Evolutionary conservation across 1,139 yeast genomes (phyloP).

Genomic region (Geotrichum carabidarum): DNA sequence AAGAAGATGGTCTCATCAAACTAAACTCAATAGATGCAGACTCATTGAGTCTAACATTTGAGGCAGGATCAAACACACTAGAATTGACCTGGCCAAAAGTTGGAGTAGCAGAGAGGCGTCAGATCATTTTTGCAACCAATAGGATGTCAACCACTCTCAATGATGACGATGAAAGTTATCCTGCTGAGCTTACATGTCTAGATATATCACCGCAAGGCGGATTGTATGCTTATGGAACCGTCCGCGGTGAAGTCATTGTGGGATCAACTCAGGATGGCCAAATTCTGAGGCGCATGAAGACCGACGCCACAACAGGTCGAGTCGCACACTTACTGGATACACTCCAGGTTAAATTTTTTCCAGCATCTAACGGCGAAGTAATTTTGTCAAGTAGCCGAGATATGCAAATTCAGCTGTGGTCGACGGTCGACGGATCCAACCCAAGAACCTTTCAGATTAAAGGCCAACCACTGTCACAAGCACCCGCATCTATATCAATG

Average conservation of each 20-base stretch:
- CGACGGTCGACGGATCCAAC: conserved; percentile 43
- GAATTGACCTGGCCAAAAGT: conserved; percentile 9
- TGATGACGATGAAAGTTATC: background rate
- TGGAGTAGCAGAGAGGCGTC: conserved; percentile 3
- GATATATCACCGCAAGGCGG: conserved; percentile 37
- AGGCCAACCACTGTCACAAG: conserved; percentile 35
- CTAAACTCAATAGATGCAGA: background rate
- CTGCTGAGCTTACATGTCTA: conserved; percentile 30
- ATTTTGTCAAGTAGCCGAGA: conserved; percentile 54
- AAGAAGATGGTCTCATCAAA: background rate
- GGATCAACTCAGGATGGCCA: conserved; percentile 20
- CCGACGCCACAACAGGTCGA: conserved; percentile 11
- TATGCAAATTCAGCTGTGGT: conserved; percentile 55
- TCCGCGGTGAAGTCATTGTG: conserved; percentile 41
- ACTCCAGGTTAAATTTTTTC: conserved; percentile 45
- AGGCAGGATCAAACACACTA: background rate
- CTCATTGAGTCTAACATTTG: background rate
- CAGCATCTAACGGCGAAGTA: conserved; percentile 50
- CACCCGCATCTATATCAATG: conserved; percentile 41
- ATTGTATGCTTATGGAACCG: conserved; percentile 42
- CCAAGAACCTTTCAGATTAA: conserved; percentile 52
- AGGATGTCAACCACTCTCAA: conserved; percentile 13
- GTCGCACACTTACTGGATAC: conserved; percentile 46
- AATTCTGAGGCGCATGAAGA: conserved; percentile 17
- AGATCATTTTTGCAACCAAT: conserved; percentile 21